These are phyloP conservation scores for Penicillium lagena DNA, from an alignment of 495 filamentous ascomycete genomes.

Conservation along the genomic window DNA sequence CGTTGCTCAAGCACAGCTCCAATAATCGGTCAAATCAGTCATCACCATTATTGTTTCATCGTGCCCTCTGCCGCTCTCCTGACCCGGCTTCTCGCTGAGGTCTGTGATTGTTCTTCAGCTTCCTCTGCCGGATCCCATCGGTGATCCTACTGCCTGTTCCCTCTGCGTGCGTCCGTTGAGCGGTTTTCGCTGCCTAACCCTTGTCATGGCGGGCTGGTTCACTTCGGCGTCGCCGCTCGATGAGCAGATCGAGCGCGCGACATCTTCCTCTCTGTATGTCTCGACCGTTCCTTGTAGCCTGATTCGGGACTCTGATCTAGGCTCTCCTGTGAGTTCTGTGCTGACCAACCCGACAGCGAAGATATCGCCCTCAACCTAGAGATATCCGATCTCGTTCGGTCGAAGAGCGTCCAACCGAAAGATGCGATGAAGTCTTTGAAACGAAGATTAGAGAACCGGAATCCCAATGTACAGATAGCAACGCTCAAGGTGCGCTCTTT, in stretches of 20 bases:
- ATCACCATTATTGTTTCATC: neutral
- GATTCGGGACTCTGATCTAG: neutral
- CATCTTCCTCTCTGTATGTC: slow-evolving; percentile 79
- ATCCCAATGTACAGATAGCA: slow-evolving; percentile 91
- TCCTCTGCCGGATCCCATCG: too few species aligned
- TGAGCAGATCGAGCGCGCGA: slow-evolving; percentile 93
- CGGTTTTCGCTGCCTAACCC: neutral
- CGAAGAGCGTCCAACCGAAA: slow-evolving; percentile 92
- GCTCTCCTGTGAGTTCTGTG: neutral
- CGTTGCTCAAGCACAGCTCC: too few species aligned
- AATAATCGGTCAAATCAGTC: too few species aligned
- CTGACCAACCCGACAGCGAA: slow-evolving; percentile 50
- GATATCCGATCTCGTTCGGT: slow-evolving; percentile 92
- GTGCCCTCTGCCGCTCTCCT: neutral
- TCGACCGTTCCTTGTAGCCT: neutral
- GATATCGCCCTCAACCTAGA: slow-evolving; percentile 96
- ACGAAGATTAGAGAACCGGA: slow-evolving; percentile 87
- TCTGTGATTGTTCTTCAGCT: too few species aligned
- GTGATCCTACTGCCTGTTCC: neutral
- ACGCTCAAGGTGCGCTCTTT: slow-evolving; percentile 67
- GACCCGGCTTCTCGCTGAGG: neutral
- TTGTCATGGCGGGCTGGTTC: slow-evolving; percentile 87
- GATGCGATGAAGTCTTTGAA: slow-evolving; percentile 97
- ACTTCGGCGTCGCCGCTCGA: slow-evolving; percentile 83
- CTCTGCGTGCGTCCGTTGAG: neutral